These are phyloP conservation scores for Kluyveromyces sp. DNA, from an alignment of 1,139 yeast species.

Conservation along the genomic window DNA sequence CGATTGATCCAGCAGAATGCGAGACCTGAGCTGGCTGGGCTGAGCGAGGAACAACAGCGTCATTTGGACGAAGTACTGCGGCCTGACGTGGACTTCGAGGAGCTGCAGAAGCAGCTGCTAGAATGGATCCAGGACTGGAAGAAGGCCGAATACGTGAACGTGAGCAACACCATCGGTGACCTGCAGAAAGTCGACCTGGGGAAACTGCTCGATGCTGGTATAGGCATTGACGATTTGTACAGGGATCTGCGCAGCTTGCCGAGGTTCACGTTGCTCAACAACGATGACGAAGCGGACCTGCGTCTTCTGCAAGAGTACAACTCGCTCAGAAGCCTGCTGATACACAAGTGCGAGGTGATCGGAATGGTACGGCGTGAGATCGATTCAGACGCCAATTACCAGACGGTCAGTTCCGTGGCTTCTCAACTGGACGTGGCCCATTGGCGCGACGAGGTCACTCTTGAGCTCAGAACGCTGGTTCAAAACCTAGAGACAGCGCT, in stretches of 20 bases:
- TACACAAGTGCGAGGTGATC: conserved; percentile 17
- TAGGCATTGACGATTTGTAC: conserved; percentile 14
- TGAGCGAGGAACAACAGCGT: conserved; percentile 3
- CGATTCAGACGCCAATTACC: neutral
- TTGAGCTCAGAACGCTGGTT: conserved; percentile 8
- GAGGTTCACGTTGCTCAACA: conserved; percentile 11
- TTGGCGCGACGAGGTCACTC: conserved; percentile 1
- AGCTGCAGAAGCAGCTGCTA: neutral
- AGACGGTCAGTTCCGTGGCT: neutral
- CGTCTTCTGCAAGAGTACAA: conserved; percentile 20
- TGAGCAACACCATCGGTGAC: conserved; percentile 1
- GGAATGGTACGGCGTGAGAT: conserved; percentile 10
- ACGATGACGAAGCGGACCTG: conserved; percentile 9
- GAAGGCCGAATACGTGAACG: neutral
- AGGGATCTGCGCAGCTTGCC: conserved; percentile 22
- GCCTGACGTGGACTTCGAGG: neutral
- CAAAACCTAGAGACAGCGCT: conserved; percentile 4
- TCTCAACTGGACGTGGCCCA: neutral
- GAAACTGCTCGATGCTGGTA: neutral
- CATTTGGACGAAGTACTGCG: neutral
- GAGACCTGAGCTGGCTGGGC: neutral
- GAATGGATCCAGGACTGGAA: conserved; percentile 2
- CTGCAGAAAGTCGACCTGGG: conserved; percentile 3
- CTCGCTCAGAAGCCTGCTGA: conserved; percentile 15
- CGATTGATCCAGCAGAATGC: conserved; percentile 3